phyloP scores from a whole-genome alignment of 2,329 filamentous ascomycete species.

The Colletotrichum magnum region DNA sequence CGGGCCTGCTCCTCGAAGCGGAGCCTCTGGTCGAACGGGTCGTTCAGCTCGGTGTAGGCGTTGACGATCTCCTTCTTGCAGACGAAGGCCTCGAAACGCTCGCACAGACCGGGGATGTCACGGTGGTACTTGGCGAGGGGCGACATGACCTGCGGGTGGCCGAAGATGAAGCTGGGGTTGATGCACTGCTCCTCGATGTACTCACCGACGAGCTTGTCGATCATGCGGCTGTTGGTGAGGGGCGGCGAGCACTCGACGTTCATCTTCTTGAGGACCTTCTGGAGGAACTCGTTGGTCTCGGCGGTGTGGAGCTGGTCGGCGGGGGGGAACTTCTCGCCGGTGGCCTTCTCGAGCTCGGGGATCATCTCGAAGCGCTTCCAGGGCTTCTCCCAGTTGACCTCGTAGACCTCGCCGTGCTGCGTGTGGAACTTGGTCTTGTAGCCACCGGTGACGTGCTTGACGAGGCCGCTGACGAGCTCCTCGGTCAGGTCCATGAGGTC shows the following conservation, averaged over 20 bases:
- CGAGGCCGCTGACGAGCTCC: constrained; percentile 89
- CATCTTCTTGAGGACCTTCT: constrained; percentile 86
- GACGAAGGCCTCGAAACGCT: constrained; percentile 98
- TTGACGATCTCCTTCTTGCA: constrained; percentile 97
- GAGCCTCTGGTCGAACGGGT: constrained; percentile 93
- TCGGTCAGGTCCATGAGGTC: constrained; percentile 92
- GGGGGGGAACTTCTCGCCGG: constrained; percentile 93
- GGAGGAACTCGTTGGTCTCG: constrained; percentile 91
- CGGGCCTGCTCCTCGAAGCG: constrained; percentile 83
- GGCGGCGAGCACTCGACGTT: constrained; percentile 92
- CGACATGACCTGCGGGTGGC: constrained; percentile 75
- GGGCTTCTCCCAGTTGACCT: constrained; percentile 96
- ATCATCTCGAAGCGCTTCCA: constrained; percentile 98
- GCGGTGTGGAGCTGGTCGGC: constrained; percentile 90
- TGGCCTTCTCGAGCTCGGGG: constrained; percentile 87
- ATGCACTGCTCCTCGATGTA: constrained; percentile 95
- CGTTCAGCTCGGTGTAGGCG: constrained; percentile 95
- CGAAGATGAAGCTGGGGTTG: constrained; percentile 79
- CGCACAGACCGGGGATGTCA: constrained; percentile 84
- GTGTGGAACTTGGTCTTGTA: constrained; percentile 91
- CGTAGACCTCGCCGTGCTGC: constrained; percentile 86
- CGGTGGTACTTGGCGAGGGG: constrained; percentile 97
- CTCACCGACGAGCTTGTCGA: constrained; percentile 94
- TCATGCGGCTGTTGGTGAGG: constrained; percentile 93
- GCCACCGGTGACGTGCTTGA: constrained; percentile 88